A percentile compares a stretch with the other conserved stretches of the same genome.
phyloP scores from a whole-genome alignment of 1,139 yeast species.

The Geotrichum restrictum region DNA sequence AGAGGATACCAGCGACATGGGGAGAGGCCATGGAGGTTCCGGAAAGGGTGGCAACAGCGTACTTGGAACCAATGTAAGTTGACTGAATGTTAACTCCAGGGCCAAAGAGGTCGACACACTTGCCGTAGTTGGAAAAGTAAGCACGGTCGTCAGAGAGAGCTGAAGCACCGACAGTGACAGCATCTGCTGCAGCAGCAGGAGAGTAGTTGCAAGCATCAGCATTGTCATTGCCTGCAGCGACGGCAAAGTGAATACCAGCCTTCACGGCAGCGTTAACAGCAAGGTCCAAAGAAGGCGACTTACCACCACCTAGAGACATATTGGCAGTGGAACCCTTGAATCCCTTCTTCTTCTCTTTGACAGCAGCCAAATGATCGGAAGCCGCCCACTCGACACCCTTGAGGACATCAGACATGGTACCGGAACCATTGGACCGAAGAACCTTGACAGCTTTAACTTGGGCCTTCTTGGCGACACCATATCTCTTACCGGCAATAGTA shows the following conservation, averaged over 20 bases:
- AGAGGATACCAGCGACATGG: slow-evolving; percentile 79
- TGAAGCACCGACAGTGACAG: slow-evolving; percentile 62
- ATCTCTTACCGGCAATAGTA: slow-evolving; percentile 55
- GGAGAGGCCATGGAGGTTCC: slow-evolving; percentile 99
- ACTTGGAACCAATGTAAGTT: slow-evolving; percentile 74
- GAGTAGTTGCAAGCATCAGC: slow-evolving; percentile 60
- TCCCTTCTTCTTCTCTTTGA: slow-evolving; percentile 45
- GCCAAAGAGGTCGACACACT: slow-evolving; percentile 62
- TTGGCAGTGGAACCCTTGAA: slow-evolving; percentile 55
- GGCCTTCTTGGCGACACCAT: slow-evolving; percentile 64
- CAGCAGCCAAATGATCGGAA: slow-evolving; percentile 38
- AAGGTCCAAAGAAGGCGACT: slow-evolving; percentile 49
- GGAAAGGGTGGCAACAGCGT: slow-evolving; percentile 83
- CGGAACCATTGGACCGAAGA: slow-evolving; percentile 48
- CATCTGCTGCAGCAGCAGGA: slow-evolving; percentile 57
- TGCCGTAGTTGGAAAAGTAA: slow-evolving; percentile 61
- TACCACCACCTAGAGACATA: slow-evolving; percentile 63
- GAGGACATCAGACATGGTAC: slow-evolving; percentile 49
- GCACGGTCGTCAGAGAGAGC: slow-evolving; percentile 50
- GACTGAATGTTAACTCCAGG: slow-evolving; percentile 54
- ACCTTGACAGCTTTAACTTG: slow-evolving; percentile 58
- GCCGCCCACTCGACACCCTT: slow-evolving; percentile 47
- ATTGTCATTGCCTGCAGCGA: slow-evolving; percentile 66
- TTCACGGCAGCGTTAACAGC: slow-evolving; percentile 59
- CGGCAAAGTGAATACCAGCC: slow-evolving; percentile 59